These are phyloP conservation scores for Babesia ovis DNA, from an alignment of 169 alveolate species.

Conservation along the genomic window DNA sequence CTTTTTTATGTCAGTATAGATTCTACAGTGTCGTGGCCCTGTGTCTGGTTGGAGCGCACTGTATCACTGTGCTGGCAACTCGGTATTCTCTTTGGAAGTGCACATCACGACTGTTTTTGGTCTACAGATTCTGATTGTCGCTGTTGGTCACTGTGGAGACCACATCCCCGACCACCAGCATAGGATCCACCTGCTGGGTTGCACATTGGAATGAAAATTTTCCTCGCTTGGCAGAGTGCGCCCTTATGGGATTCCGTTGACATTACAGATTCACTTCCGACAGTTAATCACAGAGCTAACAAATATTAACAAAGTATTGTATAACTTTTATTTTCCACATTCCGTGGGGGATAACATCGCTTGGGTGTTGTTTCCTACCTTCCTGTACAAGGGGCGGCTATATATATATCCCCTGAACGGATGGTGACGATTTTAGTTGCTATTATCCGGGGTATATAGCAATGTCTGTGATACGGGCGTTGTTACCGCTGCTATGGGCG, in stretches of 20 bases:
- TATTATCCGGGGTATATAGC: not conserved
- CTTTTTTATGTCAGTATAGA: not conserved
- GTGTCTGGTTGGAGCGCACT: constrained; percentile 7
- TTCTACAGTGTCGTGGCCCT: not conserved
- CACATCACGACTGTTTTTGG: constrained; percentile 1
- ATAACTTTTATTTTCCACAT: too few species aligned
- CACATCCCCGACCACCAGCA: too few species aligned
- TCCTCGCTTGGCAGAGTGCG: too few species aligned
- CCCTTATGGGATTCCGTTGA: too few species aligned
- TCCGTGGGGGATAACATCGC: too few species aligned
- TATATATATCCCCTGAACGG: not conserved
- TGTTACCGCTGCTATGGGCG: constrained; percentile 24
- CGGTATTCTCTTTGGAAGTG: constrained; percentile 4
- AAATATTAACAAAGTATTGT: too few species aligned
- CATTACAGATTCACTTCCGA: too few species aligned
- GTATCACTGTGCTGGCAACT: not conserved
- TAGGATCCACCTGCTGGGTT: too few species aligned
- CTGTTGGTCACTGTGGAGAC: too few species aligned
- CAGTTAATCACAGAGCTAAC: too few species aligned
- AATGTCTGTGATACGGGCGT: constrained; percentile 4
- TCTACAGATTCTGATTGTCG: not conserved
- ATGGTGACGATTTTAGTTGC: not conserved
- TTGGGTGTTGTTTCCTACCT: too few species aligned
- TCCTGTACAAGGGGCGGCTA: not conserved
- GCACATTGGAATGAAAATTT: too few species aligned